phyloP scores from a whole-genome alignment of 257 asterid species.

The Fraxinus americana region DNA sequence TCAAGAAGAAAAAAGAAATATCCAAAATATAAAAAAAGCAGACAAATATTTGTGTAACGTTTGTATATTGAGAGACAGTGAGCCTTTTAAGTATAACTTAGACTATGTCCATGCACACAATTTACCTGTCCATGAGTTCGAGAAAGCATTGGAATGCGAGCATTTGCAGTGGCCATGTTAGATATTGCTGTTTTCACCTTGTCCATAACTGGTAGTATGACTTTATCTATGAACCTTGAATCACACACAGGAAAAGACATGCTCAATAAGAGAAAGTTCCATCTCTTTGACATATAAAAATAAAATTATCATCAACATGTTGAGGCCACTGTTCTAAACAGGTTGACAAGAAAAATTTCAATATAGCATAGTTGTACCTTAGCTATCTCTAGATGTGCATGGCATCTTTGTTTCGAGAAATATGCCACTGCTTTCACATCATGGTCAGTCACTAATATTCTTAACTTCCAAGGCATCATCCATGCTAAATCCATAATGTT shows the following conservation, averaged over 20 bases:
- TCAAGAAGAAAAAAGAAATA: neutral
- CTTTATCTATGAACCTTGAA: conserved; percentile 39
- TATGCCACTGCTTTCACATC: conserved; percentile 63
- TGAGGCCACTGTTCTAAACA: neutral
- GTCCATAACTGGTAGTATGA: conserved; percentile 45
- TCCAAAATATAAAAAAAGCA: neutral
- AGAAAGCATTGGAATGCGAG: conserved; percentile 53
- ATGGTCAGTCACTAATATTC: conserved; percentile 51
- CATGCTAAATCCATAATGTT: conserved; percentile 7
- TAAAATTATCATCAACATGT: neutral
- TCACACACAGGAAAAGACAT: neutral
- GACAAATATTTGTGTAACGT: neutral
- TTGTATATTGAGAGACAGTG: neutral
- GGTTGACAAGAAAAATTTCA: neutral
- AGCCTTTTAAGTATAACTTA: neutral
- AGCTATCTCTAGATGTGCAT: conserved; percentile 68
- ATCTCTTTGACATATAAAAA: neutral
- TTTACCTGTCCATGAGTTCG: conserved; percentile 60
- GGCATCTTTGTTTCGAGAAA: conserved; percentile 53
- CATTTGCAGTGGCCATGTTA: conserved; percentile 39
- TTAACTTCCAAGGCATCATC: conserved; percentile 48
- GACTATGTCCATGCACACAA: neutral
- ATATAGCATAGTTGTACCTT: conserved; percentile 43
- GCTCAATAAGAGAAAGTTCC: neutral
- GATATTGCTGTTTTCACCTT: conserved; percentile 37